phyloP scores from a whole-genome alignment of 257 asterid species.

The Oldenlandia corymbosa region DNA sequence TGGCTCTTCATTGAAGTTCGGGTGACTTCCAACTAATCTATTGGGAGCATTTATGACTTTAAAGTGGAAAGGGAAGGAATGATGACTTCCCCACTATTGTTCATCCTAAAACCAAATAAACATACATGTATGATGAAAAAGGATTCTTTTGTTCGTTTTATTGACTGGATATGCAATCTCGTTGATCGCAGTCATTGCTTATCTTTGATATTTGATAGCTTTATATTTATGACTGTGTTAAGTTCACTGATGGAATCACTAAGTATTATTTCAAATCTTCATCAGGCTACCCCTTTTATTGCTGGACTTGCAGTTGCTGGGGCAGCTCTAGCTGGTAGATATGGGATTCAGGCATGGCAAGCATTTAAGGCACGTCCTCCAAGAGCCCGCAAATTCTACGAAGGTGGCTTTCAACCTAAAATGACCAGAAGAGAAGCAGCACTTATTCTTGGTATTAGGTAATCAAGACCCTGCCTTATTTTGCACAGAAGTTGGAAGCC shows the following conservation, averaged over 20 bases:
- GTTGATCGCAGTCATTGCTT: not conserved
- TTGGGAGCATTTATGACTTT: not conserved
- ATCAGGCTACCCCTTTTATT: slow-evolving; percentile 35
- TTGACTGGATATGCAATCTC: not conserved
- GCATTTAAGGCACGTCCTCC: slow-evolving; percentile 36
- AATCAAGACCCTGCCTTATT: not conserved
- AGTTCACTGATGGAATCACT: not conserved
- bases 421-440: slow-evolving; percentile 43
- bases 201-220: not conserved
- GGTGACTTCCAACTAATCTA: not conserved
- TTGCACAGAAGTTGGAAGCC: not conserved
- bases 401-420: slow-evolving; percentile 34
- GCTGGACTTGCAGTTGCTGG: slow-evolving; percentile 41
- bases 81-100: not conserved
- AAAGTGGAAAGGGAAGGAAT: not conserved
- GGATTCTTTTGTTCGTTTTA: not conserved
- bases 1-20: not conserved
- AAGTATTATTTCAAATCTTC: slow-evolving; percentile 8
- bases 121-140: not conserved
- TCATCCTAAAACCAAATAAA: not conserved
- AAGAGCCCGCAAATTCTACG: slow-evolving; percentile 30
- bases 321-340: slow-evolving; percentile 38
- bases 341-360: slow-evolving; percentile 43
- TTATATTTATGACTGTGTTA: not conserved
- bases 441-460: slow-evolving; percentile 36